Conservation (phyloP, 345 rosid genomes). For the Microthlaspi erraticum region DNA sequence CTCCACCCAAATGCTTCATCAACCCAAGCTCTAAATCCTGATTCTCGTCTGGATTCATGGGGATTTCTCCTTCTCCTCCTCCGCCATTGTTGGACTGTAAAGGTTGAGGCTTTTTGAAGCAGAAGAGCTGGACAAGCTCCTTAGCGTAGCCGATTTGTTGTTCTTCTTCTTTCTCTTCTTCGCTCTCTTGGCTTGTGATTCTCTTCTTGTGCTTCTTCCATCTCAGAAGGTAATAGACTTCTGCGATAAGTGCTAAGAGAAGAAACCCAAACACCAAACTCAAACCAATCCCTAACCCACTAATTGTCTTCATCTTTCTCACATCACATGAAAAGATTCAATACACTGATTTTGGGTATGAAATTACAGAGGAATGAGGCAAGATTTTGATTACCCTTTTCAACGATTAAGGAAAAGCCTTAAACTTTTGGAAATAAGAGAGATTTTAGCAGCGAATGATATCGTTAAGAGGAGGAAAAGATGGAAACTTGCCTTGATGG, state of each 20-base stretch:
- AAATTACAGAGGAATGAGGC: constrained; percentile 24
- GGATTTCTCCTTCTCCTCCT: constrained; percentile 25
- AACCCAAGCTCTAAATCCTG: constrained; percentile 65
- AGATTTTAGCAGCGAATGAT: constrained; percentile 23
- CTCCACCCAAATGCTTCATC: constrained; percentile 61
- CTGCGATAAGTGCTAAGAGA: constrained; percentile 70
- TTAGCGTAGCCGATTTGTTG: constrained; percentile 51
- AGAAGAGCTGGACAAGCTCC: constrained; percentile 61
- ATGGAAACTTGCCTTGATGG: constrained; percentile 42
- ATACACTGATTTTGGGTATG: not conserved
- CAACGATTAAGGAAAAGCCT: constrained; percentile 1
- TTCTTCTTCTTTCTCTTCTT: constrained; percentile 50
- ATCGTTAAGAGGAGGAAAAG: constrained; percentile 24
- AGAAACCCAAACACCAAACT: constrained; percentile 76
- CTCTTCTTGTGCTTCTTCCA: constrained; percentile 77
- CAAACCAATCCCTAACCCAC: constrained; percentile 76
- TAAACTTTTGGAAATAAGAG: constrained; percentile 21
- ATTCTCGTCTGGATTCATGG: constrained; percentile 33
- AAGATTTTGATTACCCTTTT: constrained; percentile 26
- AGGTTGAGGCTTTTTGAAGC: constrained; percentile 63
- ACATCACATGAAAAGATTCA: constrained; percentile 48
- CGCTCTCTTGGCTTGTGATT: constrained; percentile 48
- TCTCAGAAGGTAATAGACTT: constrained; percentile 76
- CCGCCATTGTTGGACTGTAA: constrained; percentile 36
- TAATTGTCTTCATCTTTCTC: constrained; percentile 60